A percentile compares a stretch with the other conserved stretches of the same genome.
These are phyloP conservation scores for Cyberlindnera meyerae DNA, from an alignment of 805 yeast genomes.

Conservation along the genomic window DNA sequence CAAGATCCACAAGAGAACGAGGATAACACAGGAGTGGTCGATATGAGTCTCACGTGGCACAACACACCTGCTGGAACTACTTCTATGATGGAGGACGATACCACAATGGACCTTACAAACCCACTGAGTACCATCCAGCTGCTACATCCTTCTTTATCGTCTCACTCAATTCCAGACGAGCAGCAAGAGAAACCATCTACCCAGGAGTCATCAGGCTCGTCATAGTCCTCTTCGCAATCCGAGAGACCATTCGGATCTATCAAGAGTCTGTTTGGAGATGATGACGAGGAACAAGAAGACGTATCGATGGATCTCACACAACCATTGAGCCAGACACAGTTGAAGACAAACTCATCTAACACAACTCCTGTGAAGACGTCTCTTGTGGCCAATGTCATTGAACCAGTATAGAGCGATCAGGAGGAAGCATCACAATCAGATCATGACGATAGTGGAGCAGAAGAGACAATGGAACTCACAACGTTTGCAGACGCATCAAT, in stretches of 20 bases:
- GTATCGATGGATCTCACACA: constrained; percentile 25
- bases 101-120: constrained; percentile 25
- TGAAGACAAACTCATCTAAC: no score
- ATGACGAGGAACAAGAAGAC: constrained; percentile 18
- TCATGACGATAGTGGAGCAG: constrained; percentile 5
- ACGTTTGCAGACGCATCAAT: constrained; percentile 12
- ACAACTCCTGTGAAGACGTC: no score
- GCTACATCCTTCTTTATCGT: constrained; percentile 7
- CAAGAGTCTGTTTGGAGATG: constrained; percentile 22
- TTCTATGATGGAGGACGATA: neutral
- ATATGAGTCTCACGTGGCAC: constrained; percentile 18
- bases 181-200: constrained; percentile 1
- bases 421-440: neutral
- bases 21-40: constrained; percentile 12
- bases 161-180: constrained; percentile 1
- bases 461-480: constrained; percentile 23
- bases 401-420: neutral
- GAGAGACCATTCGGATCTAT: constrained; percentile 25
- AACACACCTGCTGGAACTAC: no score
- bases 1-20: no score
- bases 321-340: constrained; percentile 9
- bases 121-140: constrained; percentile 22
- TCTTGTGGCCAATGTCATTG: neutral
- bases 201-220: constrained; percentile 4
- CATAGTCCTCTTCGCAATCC: constrained; percentile 10